Conservation (phyloP, 306 rosid species). For the Herpetospermum pedunculosum region DNA sequence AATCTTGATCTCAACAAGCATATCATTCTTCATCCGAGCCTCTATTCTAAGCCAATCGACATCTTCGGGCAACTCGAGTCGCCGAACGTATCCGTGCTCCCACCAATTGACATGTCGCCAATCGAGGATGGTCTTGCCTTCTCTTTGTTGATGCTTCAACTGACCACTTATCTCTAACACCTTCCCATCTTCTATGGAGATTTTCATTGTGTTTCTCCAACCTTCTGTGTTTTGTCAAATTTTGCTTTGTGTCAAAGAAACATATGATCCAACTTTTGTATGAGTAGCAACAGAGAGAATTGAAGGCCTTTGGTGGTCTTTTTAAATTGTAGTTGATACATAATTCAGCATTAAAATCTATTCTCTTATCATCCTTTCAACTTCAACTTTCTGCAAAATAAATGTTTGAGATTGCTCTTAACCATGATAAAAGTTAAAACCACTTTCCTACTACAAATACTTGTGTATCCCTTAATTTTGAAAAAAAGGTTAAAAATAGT, state of each 20-base stretch:
- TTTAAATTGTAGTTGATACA: background rate
- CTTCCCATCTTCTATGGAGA: conserved; percentile 61
- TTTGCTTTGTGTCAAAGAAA: conserved; percentile 23
- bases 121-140: conserved; percentile 37
- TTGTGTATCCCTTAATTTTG: background rate
- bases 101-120: conserved; percentile 92
- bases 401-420: conserved; percentile 1
- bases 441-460: background rate
- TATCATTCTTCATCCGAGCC: conserved; percentile 46
- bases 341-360: conserved; percentile 3
- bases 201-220: conserved; percentile 48
- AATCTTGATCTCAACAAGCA: conserved; percentile 43
- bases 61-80: conserved; percentile 89
- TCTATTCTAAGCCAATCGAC: conserved; percentile 63
- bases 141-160: conserved; percentile 39
- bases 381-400: conserved; percentile 2
- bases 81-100: conserved; percentile 81
- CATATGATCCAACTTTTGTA: conserved; percentile 15
- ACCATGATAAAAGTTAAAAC: background rate
- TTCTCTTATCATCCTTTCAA: conserved; percentile 5
- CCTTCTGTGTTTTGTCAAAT: conserved; percentile 49
- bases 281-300: conserved; percentile 6
- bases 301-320: conserved; percentile 16
- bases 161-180: conserved; percentile 77
- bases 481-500: too few species aligned